Evolutionary conservation across 1,139 yeast genomes (phyloP), one percentile per base, ranked within the genome.

Genomic region (Debaryomycetaceae sp.): DNA sequence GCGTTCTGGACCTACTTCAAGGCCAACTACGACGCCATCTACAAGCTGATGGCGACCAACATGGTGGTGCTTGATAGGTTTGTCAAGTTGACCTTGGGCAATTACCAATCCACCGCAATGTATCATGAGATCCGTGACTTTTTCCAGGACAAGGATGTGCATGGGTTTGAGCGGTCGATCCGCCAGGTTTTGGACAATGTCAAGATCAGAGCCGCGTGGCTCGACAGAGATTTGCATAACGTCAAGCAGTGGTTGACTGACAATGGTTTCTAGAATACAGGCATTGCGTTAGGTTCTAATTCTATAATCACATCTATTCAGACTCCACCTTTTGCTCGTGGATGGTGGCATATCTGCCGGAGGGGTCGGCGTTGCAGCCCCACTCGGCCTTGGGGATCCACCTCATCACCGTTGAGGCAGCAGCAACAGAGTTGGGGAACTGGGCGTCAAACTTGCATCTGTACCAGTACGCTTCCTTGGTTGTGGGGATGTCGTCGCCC

Each of bases 341-440:
- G 47, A 83, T 79, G 65, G 83, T 76, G 46, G 95, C 96, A 55
- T 73, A 89, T 70, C 99, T 85, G 44, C 99, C 99, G 36, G 95
- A 83, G 34, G 99, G 98, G 63, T 91, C 99, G 48, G 82, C 95
- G 54, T 89, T 89, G 67, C 98, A 91, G 42, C 98, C 98, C 99
- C 99, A 91, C 63, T 91, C 98, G 43, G 97, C 97, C 75, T 93
- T 91, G 58, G 99, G 99, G 61, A 91, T 69, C 99, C 99, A 91
- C 75, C 98, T 83, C 96, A 85, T 88, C 40, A 91, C 98, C 15
- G 98, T 91, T 29, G 79, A 66, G 40, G 96, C 97, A 47, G 95
- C 98, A 47, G 95, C 91, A 58, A 78, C 74, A 48, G 83, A 78
- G 37, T 86, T 81, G 36, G 56, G 51, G 81, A 88, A 91, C 49